Percentiles rank a stretch among this genome's conserved stretches.
These are phyloP conservation scores for Neurospora sp. DNA, from an alignment of 495 filamentous ascomycete genomes.

Conservation along the genomic window DNA sequence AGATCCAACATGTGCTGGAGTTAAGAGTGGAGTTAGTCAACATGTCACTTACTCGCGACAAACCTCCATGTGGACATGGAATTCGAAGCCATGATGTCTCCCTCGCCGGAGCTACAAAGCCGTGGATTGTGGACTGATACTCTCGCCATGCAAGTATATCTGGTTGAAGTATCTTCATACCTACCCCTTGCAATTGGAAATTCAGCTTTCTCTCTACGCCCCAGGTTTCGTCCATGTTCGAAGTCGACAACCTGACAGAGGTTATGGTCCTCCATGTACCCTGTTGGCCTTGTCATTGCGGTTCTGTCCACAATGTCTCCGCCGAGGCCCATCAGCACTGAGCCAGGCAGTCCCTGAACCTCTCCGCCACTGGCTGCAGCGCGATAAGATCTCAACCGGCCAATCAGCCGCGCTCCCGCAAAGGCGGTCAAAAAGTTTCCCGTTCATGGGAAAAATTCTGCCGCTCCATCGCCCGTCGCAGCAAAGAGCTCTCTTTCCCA, in stretches of 20 bases:
- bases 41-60: background rate
- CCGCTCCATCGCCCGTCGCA: conserved; percentile 4
- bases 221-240: background rate
- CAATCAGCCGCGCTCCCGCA: background rate
- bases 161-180: background rate
- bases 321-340: background rate
- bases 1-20: background rate
- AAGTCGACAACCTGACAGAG: background rate
- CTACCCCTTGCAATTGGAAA: background rate
- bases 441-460: conserved; percentile 26
- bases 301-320: background rate
- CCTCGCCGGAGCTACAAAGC: background rate
- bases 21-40: background rate
- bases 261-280: background rate
- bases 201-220: background rate
- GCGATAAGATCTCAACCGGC: background rate
- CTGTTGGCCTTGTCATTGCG: background rate
- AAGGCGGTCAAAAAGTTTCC: conserved; percentile 20
- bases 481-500: conserved; percentile 1
- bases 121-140: background rate
- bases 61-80: background rate
- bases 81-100: background rate
- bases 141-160: background rate
- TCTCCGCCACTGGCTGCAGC: background rate
- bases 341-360: background rate